Evolutionary conservation across 23 red algal species (phyloP).

Genomic region (Gracilaria gracilis): DNA sequence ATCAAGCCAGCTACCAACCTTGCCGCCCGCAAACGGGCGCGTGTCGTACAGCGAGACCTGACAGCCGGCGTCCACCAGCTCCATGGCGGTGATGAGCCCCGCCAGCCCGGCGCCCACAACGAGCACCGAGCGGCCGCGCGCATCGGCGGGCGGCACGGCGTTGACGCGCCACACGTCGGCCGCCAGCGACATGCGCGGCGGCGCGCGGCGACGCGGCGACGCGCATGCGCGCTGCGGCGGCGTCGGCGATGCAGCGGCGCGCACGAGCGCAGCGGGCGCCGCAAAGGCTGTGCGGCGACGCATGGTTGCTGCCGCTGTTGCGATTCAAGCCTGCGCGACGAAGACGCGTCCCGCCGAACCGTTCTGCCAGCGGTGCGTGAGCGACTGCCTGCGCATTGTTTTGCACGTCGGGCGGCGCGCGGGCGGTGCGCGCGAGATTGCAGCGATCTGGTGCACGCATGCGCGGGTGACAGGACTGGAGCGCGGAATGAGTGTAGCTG

Average conservation of each 20-base stretch:
- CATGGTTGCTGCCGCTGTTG: not conserved
- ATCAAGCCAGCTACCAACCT: constrained; percentile 93
- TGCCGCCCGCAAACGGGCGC: constrained; percentile 88
- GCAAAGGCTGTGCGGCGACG: not conserved
- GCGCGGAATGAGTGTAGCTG: not conserved
- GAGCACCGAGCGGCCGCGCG: constrained; percentile 35
- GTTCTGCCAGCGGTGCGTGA: too few species aligned
- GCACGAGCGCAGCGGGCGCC: not conserved
- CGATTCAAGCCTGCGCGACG: too few species aligned
- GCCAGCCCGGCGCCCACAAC: constrained; percentile 92
- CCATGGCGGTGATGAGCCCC: constrained; percentile 84
- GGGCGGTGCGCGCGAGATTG: too few species aligned
- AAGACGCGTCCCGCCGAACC: too few species aligned
- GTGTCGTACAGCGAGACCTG: constrained; percentile 82
- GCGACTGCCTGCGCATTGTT: too few species aligned
- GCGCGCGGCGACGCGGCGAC: not conserved
- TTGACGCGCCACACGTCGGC: constrained; percentile 50
- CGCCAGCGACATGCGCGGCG: constrained; percentile 43
- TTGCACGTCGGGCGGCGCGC: too few species aligned
- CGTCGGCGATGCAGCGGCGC: not conserved
- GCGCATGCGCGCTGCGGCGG: not conserved
- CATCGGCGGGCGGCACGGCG: constrained; percentile 21
- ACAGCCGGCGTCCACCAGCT: constrained; percentile 86
- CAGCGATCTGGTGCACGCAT: not conserved
- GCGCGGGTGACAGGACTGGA: not conserved